These are phyloP conservation scores for Evernia prunastri DNA, from an alignment of 495 filamentous ascomycete genomes.

Conservation along the genomic window DNA sequence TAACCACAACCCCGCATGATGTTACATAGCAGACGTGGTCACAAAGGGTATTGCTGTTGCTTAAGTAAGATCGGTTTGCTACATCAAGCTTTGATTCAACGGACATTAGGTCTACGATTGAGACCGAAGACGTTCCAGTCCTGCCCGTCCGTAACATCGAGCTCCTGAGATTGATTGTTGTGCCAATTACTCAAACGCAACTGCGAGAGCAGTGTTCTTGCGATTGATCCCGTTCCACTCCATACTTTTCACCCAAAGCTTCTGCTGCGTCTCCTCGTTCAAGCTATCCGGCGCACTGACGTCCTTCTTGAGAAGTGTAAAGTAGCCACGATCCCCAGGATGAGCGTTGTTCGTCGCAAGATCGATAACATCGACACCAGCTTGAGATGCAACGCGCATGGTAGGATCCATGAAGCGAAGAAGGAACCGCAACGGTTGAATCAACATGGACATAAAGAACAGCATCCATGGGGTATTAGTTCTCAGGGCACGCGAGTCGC, in stretches of 20 bases:
- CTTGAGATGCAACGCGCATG: constrained; percentile 34
- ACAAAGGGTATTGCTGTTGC: too few relatives aligned
- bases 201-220: constrained; percentile 24
- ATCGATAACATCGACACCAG: constrained; percentile 34
- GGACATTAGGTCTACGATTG: too few relatives aligned
- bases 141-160: not conserved
- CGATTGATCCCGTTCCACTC: constrained; percentile 36
- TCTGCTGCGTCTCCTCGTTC: constrained; percentile 37
- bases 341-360: constrained; percentile 28
- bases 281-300: constrained; percentile 36
- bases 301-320: constrained; percentile 34
- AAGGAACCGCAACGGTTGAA: constrained; percentile 34
- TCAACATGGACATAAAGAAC: constrained; percentile 27
- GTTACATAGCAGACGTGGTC: too few relatives aligned
- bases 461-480: constrained; percentile 38
- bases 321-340: constrained; percentile 37
- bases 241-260: constrained; percentile 39
- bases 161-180: not conserved
- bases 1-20: too few relatives aligned
- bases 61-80: too few relatives aligned
- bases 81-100: too few relatives aligned
- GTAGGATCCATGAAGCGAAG: constrained; percentile 33
- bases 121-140: too few relatives aligned
- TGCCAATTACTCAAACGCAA: not conserved
- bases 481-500: constrained; percentile 40